Base-by-base conservation (phyloP, 257 asterid species). In the Solanum okadae region DNA sequence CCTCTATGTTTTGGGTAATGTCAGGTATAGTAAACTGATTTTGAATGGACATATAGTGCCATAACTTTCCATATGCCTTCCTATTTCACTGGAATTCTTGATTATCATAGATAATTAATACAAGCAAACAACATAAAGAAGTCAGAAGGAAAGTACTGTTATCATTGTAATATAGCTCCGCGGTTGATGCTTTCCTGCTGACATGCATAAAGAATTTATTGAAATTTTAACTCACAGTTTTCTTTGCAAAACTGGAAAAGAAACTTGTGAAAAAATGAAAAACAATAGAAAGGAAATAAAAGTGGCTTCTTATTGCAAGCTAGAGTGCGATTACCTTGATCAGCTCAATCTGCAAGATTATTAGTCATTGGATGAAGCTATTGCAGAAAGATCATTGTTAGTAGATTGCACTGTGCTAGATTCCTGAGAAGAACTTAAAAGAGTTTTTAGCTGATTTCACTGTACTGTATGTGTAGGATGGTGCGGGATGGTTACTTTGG, bases 401-500 rank as follows among this genome's bases (percentile, higher is more conserved):
- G 38, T 77, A 20, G 56, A 77, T 15, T 15, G 38, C 85, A 79
- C 15, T 44, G 9, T 49, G 63, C n/a, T 79, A 27, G 25, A 31
- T 44, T 44, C 63, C 22, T 42, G 84, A 78, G 63, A 78, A n/a
- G 15, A 44, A 44, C 25, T 27, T 79, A 3, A 38, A 9, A 38
- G 33, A 40, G 40, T 29, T 81, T 81, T 81, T 81, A 29, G 68
- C 29, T 82, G 31, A 79, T 18, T 33, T 82, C 40, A 18, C 22
- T 20, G 29, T 49, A 82, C 70, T 18, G 5, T 71, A 68, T 85
- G 31, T 90, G 83, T 82, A 92, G 94, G 90, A 92, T 92, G 94
- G 91, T 91, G 67, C 93, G 90, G 13, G 93, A 92, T 85, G 94
- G 93, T 88, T 89, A 91, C 88, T 92, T 92, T 90, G 94, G 93